Conservation (phyloP, 1,284 basidiomycete species). For the Trichosporon sp. region DNA sequence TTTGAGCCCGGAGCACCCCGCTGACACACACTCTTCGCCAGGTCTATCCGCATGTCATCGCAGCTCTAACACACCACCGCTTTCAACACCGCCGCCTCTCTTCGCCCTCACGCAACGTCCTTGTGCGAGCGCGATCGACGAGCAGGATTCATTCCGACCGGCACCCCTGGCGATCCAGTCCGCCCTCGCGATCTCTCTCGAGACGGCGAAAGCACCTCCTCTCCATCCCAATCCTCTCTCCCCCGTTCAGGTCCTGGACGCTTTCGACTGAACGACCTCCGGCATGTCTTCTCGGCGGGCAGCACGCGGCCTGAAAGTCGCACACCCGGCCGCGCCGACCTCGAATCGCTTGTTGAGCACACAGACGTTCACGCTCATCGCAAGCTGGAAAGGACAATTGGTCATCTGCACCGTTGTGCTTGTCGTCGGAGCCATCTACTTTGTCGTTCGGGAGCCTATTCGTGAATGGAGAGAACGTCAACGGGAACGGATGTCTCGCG, state of each 20-base stretch:
- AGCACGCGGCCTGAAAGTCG: background rate
- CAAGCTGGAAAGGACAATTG: slow-evolving; percentile 47
- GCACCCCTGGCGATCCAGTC: background rate
- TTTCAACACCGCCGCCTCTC: background rate
- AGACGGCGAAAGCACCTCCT: background rate
- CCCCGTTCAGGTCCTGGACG: background rate
- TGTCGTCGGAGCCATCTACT: slow-evolving; percentile 39
- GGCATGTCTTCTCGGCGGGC: background rate
- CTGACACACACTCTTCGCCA: background rate
- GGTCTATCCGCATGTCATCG: slow-evolving; percentile 1
- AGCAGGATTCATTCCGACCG: background rate
- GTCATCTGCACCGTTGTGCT: slow-evolving; percentile 42
- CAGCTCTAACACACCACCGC: background rate
- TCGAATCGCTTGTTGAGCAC: slow-evolving; percentile 27
- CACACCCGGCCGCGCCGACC: background rate
- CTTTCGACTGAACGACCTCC: background rate
- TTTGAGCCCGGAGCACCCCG: background rate
- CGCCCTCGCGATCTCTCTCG: background rate
- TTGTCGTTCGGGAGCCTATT: slow-evolving; percentile 36
- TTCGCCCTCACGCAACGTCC: background rate
- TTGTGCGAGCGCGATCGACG: background rate
- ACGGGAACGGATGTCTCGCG: slow-evolving; percentile 28
- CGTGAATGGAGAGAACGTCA: slow-evolving; percentile 24
- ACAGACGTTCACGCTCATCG: slow-evolving; percentile 40
- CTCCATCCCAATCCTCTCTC: background rate